Evolutionary conservation across 2,329 filamentous ascomycete species (phyloP).

Genomic region (Pestalotiopsis sp.): DNA sequence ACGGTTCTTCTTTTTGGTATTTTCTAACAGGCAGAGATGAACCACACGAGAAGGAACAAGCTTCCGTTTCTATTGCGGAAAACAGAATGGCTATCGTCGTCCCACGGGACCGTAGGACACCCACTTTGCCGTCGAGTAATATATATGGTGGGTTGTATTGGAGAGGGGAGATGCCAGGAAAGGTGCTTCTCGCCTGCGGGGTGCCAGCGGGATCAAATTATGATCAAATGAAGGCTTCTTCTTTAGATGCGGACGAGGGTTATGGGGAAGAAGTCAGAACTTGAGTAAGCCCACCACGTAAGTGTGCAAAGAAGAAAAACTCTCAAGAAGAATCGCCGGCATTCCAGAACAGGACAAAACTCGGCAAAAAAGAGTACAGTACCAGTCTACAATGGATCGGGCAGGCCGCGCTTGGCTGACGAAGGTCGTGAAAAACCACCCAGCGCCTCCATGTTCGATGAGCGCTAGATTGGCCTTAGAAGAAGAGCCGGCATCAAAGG

Average conservation of each 20-base stretch:
- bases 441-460: not conserved
- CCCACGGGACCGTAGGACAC: not conserved
- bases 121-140: not conserved
- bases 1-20: not conserved
- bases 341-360: slow-evolving; percentile 1
- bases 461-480: not conserved
- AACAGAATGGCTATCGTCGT: not conserved
- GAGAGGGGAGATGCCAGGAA: not conserved
- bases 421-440: not conserved
- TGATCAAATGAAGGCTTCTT: not conserved
- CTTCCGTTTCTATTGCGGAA: not conserved
- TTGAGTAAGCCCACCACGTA: not conserved
- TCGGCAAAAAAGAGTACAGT: not conserved
- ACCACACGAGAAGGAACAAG: not conserved
- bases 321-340: not conserved
- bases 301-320: not conserved
- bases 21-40: not conserved
- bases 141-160: not conserved
- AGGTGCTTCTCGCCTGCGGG: not conserved
- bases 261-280: not conserved
- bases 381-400: not conserved
- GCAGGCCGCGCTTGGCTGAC: slow-evolving; percentile 6
- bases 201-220: not conserved
- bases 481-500: not conserved
- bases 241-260: not conserved